Percentiles rank a stretch among this genome's conserved stretches.
Conservation (phyloP, 345 rosid species). For the Rhizophora mangle region DNA sequence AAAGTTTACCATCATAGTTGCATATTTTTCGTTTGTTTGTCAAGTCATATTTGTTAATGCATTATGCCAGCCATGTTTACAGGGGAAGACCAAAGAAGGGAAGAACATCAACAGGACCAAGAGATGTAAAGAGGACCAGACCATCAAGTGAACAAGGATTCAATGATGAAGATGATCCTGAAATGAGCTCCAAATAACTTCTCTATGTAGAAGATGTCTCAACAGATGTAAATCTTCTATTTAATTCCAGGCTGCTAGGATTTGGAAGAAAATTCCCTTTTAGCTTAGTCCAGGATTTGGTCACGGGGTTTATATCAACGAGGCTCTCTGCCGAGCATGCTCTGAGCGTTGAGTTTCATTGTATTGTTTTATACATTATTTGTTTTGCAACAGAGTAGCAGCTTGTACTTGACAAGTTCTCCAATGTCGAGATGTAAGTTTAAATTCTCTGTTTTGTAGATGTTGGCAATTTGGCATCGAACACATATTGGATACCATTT, state of each 20-base stretch:
- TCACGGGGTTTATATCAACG: too few relatives aligned
- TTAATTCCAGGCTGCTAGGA: not conserved
- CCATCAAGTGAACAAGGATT: slow-evolving; percentile 32
- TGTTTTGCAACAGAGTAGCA: too few relatives aligned
- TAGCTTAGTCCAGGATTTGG: too few relatives aligned
- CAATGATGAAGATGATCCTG: slow-evolving; percentile 45
- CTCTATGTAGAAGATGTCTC: not conserved
- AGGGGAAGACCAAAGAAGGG: slow-evolving; percentile 51
- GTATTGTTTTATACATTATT: too few relatives aligned
- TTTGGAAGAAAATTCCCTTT: not conserved
- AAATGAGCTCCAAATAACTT: slow-evolving; percentile 25
- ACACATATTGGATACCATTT: too few relatives aligned
- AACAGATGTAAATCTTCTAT: not conserved
- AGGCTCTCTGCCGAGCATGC: too few relatives aligned
- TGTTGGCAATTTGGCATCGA: too few relatives aligned
- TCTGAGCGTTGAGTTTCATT: too few relatives aligned
- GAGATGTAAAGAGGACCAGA: slow-evolving; percentile 37
- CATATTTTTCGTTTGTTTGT: not conserved
- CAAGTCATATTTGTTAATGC: not conserved
- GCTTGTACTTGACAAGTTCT: too few relatives aligned
- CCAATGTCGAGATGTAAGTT: not conserved
- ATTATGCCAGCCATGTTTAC: slow-evolving; percentile 5
- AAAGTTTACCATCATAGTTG: not conserved
- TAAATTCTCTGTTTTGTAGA: too few relatives aligned
- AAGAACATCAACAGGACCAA: slow-evolving; percentile 21